A percentile compares a stretch with the other conserved stretches of the same genome.
Conservation (phyloP, 805 yeast species). For the Naumovozyma dairenensis region DNA sequence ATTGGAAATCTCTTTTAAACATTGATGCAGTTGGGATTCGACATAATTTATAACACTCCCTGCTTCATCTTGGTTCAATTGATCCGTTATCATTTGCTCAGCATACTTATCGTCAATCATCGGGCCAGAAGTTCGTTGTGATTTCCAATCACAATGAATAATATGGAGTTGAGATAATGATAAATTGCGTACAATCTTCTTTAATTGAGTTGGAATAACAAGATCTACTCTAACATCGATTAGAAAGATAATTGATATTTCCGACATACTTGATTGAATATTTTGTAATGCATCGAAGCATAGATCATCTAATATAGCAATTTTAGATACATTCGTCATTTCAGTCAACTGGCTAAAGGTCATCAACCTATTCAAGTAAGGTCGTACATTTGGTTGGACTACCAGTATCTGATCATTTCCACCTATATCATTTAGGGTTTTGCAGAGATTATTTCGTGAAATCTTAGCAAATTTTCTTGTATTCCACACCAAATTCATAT, state of each 20-base stretch:
- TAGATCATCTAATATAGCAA: slow-evolving; percentile 18
- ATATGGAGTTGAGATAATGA: slow-evolving; percentile 5
- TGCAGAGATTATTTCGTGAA: slow-evolving; percentile 10
- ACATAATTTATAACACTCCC: slow-evolving; percentile 20
- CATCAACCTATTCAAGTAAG: slow-evolving; percentile 15
- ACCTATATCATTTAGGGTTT: slow-evolving; percentile 10
- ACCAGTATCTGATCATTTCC: slow-evolving; percentile 14
- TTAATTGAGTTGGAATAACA: slow-evolving; percentile 9
- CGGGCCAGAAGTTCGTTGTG: slow-evolving; percentile 8
- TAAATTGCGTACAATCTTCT: slow-evolving; percentile 3
- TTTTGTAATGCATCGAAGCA: slow-evolving; percentile 9
- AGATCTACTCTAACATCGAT: slow-evolving; percentile 22
- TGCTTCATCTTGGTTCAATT: slow-evolving; percentile 1
- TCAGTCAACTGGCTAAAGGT: slow-evolving; percentile 22
- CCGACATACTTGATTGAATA: slow-evolving; percentile 5
- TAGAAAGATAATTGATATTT: slow-evolving; percentile 16
- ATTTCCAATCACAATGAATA: slow-evolving; percentile 13
- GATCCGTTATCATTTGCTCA: background rate
- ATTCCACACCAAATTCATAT: slow-evolving; percentile 22
- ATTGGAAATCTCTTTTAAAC: background rate
- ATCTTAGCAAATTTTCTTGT: slow-evolving; percentile 18
- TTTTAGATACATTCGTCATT: slow-evolving; percentile 19
- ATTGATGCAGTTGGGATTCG: slow-evolving; percentile 9
- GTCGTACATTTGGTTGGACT: slow-evolving; percentile 16
- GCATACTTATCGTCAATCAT: slow-evolving; percentile 2